Evolutionary conservation across 306 rosid genomes (phyloP), one percentile per base, ranked within the genome.

Genomic region (Rosa rugosa): DNA sequence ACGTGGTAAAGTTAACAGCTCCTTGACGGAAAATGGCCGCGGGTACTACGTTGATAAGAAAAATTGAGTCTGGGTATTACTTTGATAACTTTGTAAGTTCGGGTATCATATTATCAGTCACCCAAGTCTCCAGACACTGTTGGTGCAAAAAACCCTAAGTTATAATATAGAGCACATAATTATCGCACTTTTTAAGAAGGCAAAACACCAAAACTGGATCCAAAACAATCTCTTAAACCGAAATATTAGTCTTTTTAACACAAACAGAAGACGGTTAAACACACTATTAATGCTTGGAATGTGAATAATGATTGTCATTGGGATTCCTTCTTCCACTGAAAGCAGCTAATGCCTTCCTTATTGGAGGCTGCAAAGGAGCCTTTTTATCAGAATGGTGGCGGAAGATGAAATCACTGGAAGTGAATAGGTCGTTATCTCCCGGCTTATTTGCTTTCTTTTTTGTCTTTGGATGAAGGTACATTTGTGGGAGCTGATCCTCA

Each of bases 401-500:
- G 89, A 79, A 53, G 82, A 90, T 91, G 79, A 86, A 75, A 80
- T 76, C 80, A 76, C 83, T 91, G 23, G 85, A 69, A 8, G 84
- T 65, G 82, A 83, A 91, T 67, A 90, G 72, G 3, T 84, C 91
- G 64, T 47, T 3, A 46, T 8, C 36, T 20, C 91, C 98, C 91
- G 81, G 81, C 82, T 87, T 90, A 85, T 77, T 75, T 51, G 79
- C 81, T 82, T 92, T 95, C 96, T 88, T 95, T 89, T 84, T 93
- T 27, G 90, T 88, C 82, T 87, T 91, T 62, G 98, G 97, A 82
- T 95, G 73, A 74, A 95, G 96, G 27, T 83, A 84, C 87, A 90
- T 90, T 8, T 91, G 96, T 66, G 98, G 98, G 67, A 95, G 92
- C 87, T 95, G 99, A 88, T 95, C 99, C 85, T 95, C 98, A 42